phyloP scores from a whole-genome alignment of 1,139 yeast genomes.

The Geotrichum phurueaensis region DNA sequence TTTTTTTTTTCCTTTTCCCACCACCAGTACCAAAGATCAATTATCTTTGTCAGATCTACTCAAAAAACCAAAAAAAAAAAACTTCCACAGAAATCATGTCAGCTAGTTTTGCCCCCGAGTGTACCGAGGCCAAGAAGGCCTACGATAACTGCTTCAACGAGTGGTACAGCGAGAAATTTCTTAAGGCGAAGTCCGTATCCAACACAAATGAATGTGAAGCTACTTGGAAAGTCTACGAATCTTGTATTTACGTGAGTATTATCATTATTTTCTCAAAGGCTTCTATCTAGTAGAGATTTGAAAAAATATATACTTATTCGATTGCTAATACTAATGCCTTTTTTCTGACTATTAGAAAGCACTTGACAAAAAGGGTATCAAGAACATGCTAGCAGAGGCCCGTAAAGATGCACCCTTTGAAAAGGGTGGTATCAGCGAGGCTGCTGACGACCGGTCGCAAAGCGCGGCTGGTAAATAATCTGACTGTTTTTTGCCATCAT shows the following conservation, averaged over 20 bases:
- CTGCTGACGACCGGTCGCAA: slow-evolving; percentile 13
- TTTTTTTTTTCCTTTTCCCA: too few relatives aligned
- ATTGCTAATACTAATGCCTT: background rate
- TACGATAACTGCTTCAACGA: slow-evolving; percentile 90
- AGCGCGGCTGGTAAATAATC: background rate
- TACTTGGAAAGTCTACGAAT: slow-evolving; percentile 79
- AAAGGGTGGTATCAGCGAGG: slow-evolving; percentile 17
- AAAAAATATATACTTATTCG: background rate
- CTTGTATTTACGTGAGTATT: slow-evolving; percentile 61
- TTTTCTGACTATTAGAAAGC: slow-evolving; percentile 44
- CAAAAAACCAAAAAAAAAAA: background rate
- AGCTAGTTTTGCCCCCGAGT: slow-evolving; percentile 93
- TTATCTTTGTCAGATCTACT: background rate
- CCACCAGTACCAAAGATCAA: too few relatives aligned
- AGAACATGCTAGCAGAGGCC: slow-evolving; percentile 47
- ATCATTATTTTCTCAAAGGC: background rate
- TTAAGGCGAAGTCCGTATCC: slow-evolving; percentile 52
- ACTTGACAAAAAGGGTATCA: slow-evolving; percentile 61
- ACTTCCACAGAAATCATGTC: slow-evolving; percentile 51
- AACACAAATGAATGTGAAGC: slow-evolving; percentile 76
- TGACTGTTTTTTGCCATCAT: too few relatives aligned
- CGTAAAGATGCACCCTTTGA: slow-evolving; percentile 19
- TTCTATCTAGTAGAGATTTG: too few relatives aligned
- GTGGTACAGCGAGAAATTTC: slow-evolving; percentile 91
- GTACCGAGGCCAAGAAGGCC: slow-evolving; percentile 76